These are phyloP conservation scores for Aspergillus intermedius DNA, from an alignment of 2,329 filamentous ascomycete species.

Conservation along the genomic window DNA sequence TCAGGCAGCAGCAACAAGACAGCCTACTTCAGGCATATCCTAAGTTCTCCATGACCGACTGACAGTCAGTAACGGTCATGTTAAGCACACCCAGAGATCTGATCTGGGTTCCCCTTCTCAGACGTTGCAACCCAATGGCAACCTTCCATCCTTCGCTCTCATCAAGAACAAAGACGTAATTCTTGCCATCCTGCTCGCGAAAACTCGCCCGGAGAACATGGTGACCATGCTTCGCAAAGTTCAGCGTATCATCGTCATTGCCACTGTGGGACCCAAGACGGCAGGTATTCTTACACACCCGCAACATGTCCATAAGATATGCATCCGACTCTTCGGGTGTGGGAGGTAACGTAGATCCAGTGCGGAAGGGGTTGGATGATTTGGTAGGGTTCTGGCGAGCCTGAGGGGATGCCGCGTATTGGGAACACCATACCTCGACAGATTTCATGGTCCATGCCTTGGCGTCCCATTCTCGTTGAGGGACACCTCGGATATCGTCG, in stretches of 20 bases:
- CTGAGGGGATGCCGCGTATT: constrained; percentile 44
- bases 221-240: constrained; percentile 37
- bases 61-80: constrained; percentile 13
- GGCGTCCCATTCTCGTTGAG: constrained; percentile 97
- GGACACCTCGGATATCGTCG: constrained; percentile 82
- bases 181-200: constrained; percentile 55
- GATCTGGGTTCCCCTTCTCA: constrained; percentile 52
- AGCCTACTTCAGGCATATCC: constrained; percentile 6
- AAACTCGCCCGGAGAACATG: constrained; percentile 54
- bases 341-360: constrained; percentile 46
- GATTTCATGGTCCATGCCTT: constrained; percentile 96
- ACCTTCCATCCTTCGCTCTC: constrained; percentile 59
- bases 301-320: constrained; percentile 57
- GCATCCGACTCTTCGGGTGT: constrained; percentile 60
- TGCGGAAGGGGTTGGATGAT: constrained; percentile 29
- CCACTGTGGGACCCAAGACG: constrained; percentile 37
- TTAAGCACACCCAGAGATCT: constrained; percentile 46
- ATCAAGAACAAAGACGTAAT: constrained; percentile 55
- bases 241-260: constrained; percentile 12
- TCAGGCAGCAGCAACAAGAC: neutral
- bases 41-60: constrained; percentile 14
- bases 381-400: constrained; percentile 26
- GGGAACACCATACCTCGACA: constrained; percentile 78
- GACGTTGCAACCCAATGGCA: constrained; percentile 50
- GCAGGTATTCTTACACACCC: constrained; percentile 60